Conservation (phyloP, 495 filamentous ascomycete species). For the Xylaria intraflava region DNA sequence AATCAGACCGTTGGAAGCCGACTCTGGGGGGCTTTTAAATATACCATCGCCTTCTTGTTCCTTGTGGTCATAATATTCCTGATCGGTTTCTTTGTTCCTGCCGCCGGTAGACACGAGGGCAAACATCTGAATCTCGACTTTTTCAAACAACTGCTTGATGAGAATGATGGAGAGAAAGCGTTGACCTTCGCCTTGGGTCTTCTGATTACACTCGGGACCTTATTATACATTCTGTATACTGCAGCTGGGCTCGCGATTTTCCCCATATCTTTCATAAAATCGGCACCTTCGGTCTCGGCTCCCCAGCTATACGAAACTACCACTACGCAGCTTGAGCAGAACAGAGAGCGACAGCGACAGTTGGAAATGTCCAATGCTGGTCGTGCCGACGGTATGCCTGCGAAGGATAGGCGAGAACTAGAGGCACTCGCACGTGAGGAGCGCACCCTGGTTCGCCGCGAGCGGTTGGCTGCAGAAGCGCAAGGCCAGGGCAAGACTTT, state of each 20-base stretch:
- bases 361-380: constrained; percentile 81
- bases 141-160: constrained; percentile 74
- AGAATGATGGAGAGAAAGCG: constrained; percentile 89
- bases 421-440: constrained; percentile 85
- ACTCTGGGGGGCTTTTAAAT: constrained; percentile 80
- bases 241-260: constrained; percentile 82
- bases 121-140: constrained; percentile 73
- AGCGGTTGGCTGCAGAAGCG: constrained; percentile 77
- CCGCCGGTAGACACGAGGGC: constrained; percentile 55
- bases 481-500: constrained; percentile 64
- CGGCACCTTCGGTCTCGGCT: constrained; percentile 71
- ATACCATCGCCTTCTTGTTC: constrained; percentile 76
- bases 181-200: constrained; percentile 82
- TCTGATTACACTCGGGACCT: constrained; percentile 74
- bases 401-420: constrained; percentile 81
- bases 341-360: constrained; percentile 85
- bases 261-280: constrained; percentile 85
- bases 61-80: constrained; percentile 79
- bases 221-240: constrained; percentile 83
- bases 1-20: constrained; percentile 60
- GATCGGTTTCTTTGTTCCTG: constrained; percentile 87
- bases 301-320: constrained; percentile 70
- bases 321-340: constrained; percentile 69
- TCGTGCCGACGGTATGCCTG: constrained; percentile 62
- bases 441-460: constrained; percentile 80